A percentile compares a stretch with the other conserved stretches of the same genome.
phyloP scores from a whole-genome alignment of 306 rosid genomes.

The Lathyrus sativus region DNA sequence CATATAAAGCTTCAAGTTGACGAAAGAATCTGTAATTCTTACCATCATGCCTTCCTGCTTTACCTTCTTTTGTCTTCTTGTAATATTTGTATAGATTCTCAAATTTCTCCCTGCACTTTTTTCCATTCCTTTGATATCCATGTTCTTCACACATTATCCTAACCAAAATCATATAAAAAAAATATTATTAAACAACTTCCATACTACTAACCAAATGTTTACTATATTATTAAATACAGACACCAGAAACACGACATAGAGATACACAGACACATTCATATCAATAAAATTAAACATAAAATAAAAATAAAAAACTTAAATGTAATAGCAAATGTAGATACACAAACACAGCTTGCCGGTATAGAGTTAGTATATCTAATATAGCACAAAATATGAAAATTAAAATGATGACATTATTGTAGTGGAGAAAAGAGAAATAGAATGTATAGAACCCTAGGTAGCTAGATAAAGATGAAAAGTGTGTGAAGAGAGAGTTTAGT shows the following conservation, averaged over 20 bases:
- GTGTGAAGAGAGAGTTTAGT: conserved; percentile 3
- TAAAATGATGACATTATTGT: neutral
- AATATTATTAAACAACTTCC: neutral
- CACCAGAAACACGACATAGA: no score
- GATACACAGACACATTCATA: no score
- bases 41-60: conserved; percentile 96
- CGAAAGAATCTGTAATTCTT: conserved; percentile 97
- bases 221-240: no score
- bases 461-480: neutral
- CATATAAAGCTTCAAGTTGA: conserved; percentile 94
- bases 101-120: conserved; percentile 95
- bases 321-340: no score
- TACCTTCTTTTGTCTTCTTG: conserved; percentile 97
- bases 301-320: no score
- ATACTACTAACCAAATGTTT: neutral
- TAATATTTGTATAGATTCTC: conserved; percentile 93
- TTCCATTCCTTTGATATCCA: conserved; percentile 97
- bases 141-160: conserved; percentile 90
- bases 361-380: no score
- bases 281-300: no score
- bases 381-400: no score
- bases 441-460: conserved; percentile 22
- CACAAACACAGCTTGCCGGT: no score
- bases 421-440: neutral
- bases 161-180: neutral